Evolutionary conservation across 805 yeast species (phyloP), one percentile per base, ranked within the genome.

Genomic region (Debaryomyces prosopidis): DNA sequence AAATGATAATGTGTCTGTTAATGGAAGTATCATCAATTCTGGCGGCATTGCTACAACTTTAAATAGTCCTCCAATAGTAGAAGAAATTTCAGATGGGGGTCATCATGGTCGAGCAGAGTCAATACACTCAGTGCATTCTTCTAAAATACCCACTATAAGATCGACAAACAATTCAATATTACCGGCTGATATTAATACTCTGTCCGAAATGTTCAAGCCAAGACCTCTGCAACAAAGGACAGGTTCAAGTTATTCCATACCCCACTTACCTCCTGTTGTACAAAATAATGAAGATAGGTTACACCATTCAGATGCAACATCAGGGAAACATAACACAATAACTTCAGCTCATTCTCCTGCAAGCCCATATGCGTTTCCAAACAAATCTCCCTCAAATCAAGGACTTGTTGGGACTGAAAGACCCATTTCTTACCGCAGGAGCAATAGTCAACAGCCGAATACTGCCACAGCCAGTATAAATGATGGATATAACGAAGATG

Each of bases 401-500:
- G 20, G 26, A 5, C 39, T 23, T 4, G 28, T 14, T 9, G 28
- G 19, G 4, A 12, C 16, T 36, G 16, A 36, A 10, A 16, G 19
- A 30, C 16, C 27, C 7, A 6, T 3, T 16, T 5, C 10, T 10
- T 19, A 17, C 16, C 39, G 11, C n/a, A 23, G 33, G 19, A 42
- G 38, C n/a, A 42, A 27, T 16, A 36, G 47, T 14, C 50, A 46
- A 8, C 54, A 45, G 11, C 28, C 51, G 5, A 41, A 47, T 17
- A 36, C 45, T 11, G 45, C 12, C 3, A 14, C 33, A 36, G 40
- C 41, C n/a, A 58, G 62, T 34, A 50, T 59, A 11, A 53, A 49
- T 36, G 66, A 56, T 19, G 54, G 45, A 2, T 66, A 56, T 47
- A 59, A 57, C 36, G 69, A 59, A 15, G 69, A 60, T 5, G 52